Evolutionary conservation across 2,329 filamentous ascomycete species (phyloP).

Genomic region (Pochonia chlamydosporia): DNA sequence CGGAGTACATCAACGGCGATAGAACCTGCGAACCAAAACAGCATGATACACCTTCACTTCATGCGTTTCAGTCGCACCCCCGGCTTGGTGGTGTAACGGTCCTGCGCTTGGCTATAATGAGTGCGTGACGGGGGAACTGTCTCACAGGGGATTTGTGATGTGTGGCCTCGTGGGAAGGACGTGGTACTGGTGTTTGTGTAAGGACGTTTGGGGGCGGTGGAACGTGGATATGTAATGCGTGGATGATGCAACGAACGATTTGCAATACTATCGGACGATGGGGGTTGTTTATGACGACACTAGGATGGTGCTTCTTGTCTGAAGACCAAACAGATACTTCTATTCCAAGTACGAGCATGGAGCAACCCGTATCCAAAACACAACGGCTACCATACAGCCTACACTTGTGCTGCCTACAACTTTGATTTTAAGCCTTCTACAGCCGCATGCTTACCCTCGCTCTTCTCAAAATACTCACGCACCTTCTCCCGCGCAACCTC

Average conservation of each 20-base stretch:
- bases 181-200: not conserved
- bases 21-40: too few relatives aligned
- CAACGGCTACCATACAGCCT: too few relatives aligned
- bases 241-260: not conserved
- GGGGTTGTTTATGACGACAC: too few relatives aligned
- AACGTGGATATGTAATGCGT: not conserved
- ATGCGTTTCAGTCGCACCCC: not conserved
- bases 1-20: too few relatives aligned
- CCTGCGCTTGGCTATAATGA: not conserved
- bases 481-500: slow-evolving; percentile 67
- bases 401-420: slow-evolving; percentile 27
- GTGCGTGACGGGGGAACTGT: not conserved
- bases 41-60: not conserved
- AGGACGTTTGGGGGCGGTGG: too few relatives aligned
- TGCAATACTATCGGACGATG: too few relatives aligned
- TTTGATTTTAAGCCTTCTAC: slow-evolving; percentile 51
- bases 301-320: too few relatives aligned
- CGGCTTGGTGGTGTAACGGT: not conserved
- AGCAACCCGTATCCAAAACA: too few relatives aligned
- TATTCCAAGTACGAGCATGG: too few relatives aligned
- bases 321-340: too few relatives aligned
- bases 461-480: slow-evolving; percentile 65
- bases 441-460: slow-evolving; percentile 33
- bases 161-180: not conserved
- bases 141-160: not conserved